Conservation (phyloP, 2,329 filamentous ascomycete genomes). For the Penicillium carneum region DNA sequence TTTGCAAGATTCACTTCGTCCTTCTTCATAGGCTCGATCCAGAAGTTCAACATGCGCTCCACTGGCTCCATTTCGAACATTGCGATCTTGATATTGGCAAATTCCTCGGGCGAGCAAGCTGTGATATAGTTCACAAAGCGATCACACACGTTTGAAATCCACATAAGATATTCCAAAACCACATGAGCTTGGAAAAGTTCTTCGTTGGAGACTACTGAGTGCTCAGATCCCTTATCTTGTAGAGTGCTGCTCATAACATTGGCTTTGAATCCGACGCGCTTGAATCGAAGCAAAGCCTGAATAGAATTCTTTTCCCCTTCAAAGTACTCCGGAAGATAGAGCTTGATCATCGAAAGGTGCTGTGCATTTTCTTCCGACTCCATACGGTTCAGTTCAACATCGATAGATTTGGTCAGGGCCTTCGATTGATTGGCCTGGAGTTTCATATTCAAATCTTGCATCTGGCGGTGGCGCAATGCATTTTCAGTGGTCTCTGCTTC, state of each 20-base stretch:
- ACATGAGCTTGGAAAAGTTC: conserved; percentile 81
- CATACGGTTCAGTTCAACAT: conserved; percentile 83
- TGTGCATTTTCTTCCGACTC: conserved; percentile 88
- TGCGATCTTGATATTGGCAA: conserved; percentile 78
- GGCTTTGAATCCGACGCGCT: conserved; percentile 86
- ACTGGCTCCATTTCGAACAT: conserved; percentile 89
- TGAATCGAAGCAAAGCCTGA: conserved; percentile 86
- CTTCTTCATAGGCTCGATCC: conserved; percentile 82
- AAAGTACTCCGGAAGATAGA: conserved; percentile 87
- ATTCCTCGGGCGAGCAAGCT: conserved; percentile 78
- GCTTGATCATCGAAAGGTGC: conserved; percentile 84
- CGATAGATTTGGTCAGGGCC: conserved; percentile 91
- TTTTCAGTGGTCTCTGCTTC: conserved; percentile 92
- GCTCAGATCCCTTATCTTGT: conserved; percentile 76
- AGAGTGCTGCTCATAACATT: conserved; percentile 78
- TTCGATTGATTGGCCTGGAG: conserved; percentile 88
- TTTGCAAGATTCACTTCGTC: conserved; percentile 87
- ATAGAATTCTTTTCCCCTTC: conserved; percentile 82
- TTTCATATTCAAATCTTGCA: conserved; percentile 96
- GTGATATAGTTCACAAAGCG: conserved; percentile 83
- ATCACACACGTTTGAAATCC: conserved; percentile 82
- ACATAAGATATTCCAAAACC: conserved; percentile 82
- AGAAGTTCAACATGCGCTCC: conserved; percentile 84
- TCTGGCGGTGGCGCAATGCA: conserved; percentile 83
- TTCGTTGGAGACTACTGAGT: conserved; percentile 72